Conservation (phyloP, 192 early-diverging fungal genomes). For the Coemansia guatemalensis region DNA sequence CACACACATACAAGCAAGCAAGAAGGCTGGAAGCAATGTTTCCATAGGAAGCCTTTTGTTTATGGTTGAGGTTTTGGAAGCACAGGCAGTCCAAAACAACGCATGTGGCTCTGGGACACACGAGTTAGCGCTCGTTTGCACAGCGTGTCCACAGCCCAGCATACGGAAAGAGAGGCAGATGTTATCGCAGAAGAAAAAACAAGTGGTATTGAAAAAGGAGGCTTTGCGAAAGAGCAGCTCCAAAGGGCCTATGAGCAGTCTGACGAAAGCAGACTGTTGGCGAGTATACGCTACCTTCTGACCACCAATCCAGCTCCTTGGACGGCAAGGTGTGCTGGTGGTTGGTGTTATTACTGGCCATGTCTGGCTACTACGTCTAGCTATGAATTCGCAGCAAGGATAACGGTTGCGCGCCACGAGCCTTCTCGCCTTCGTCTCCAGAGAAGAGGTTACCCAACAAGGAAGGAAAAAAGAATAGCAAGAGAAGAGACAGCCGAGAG, state of each 20-base stretch:
- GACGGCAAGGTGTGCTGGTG: constrained; percentile 38
- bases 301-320: constrained; percentile 56
- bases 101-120: constrained; percentile 12
- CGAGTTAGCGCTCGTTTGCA: not conserved
- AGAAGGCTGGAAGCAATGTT: not conserved
- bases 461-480: constrained; percentile 2
- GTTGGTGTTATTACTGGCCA: constrained; percentile 18
- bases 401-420: not conserved
- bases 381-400: not conserved
- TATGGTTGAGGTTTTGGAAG: constrained; percentile 5
- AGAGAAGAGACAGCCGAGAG: constrained; percentile 5
- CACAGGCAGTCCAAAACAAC: constrained; percentile 6
- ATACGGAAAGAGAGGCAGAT: constrained; percentile 1
- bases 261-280: not conserved
- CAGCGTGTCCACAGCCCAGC: constrained; percentile 4
- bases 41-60: constrained; percentile 6
- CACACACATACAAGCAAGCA: not conserved
- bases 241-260: not conserved
- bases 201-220: constrained; percentile 9
- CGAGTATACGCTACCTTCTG: constrained; percentile 44
- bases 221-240: constrained; percentile 11
- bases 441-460: not conserved
- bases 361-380: not conserved
- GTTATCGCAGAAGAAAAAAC: not conserved
- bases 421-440: not conserved